Base-by-base conservation (phyloP, 2,329 filamentous ascomycete species). In the Cadophora luteo-olivacea region DNA sequence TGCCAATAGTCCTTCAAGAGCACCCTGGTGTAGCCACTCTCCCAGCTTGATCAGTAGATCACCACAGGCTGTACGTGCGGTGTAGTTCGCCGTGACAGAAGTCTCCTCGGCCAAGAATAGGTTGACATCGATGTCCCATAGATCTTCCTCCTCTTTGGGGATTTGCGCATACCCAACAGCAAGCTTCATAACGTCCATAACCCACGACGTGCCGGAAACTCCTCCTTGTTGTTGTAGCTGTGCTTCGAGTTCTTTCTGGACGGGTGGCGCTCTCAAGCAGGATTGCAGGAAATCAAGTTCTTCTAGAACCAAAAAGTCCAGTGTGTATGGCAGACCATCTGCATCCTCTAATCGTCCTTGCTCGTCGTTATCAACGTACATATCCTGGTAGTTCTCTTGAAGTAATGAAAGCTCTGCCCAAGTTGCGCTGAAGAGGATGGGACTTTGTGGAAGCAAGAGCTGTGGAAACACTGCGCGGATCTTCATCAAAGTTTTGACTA, bases 121-220 rank as follows among this genome's bases (percentile, higher is more conserved):
- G 68, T 97, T 98, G 73, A 97, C 92, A 79, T 99, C 96, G 71
- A 97, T 93, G 74, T 97, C 93, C 96, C 96, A 99, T 11, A 99
- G 82, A 8, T 92, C 93, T 81, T 97, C 93, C 77, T 98, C 96
- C 79, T 99, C 96, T 33, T 89, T 90, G 1, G 92, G 94, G 74
- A 99, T 97, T 72, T 95, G 93, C 14, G 94, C 91, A 80, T 97
- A 98, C 0, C 90, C 89, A 24, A 94, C 89, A 11, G 94, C 88
- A 72, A 97, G 86, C 78, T 91, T 92, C 88, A 97, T 92, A 24
- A 97, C 89, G 75, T 97, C 92, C 41, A 92, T 86, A 73, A 97
- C 86, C 95, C 95, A 98, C 8, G 89, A 88, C 1, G 90, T 89
- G 11, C 88, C 85, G 67, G 88, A 85, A 2, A 87, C 86, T 33